Evolutionary conservation across 2,329 filamentous ascomycete genomes (phyloP), one percentile per base, ranked within the genome.

Genomic region (Alternaria gansuensis): DNA sequence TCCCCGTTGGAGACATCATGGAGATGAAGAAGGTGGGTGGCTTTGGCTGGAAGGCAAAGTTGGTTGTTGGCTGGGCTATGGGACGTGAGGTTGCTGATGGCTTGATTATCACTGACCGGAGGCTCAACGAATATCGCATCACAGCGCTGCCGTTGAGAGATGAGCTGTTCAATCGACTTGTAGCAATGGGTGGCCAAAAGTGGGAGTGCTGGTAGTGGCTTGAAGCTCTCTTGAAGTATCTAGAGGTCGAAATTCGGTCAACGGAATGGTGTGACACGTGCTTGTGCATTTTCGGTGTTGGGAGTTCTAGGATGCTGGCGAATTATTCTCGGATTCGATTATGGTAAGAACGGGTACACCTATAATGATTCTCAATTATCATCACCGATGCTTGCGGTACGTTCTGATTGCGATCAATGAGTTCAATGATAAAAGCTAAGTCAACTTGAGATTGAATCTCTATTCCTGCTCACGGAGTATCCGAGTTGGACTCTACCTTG

Each of bases 1-100:
- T 95, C 0, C 83, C 90, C 0, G 84, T 95, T 3, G 83, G 83
- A 0, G 89, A 94, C 14, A 89, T 96, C 44, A 80, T 75, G 50
- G 90, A 93, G 75, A 72, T 96, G 52, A 90, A 88, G 75, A 96
- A 96, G 78, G 81, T 93, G 2, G 91, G 92, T 4, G 92, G 92
- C 0, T 82, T 93, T 34, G 91, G 91, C 0, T 96, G 91, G 91
- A 96, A 95, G 78, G 87, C 88, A 1, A 94, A 92, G 80, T 79
- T 95, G 49, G 84, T 95, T 2, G 90, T 95, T 0, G 91, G 91
- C 0, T 92, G 92, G 90, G 88, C 90, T 0, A 83, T 92, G 69
- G 85, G 87, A 0, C 83, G 87, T 46, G 88, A 93, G 74, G 86
- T 95, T 29, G 87, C 89, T 0, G 92, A 95, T 78, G 91, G 90